A percentile compares a stretch with the other conserved stretches of the same genome.
Evolutionary conservation across 768 basidiomycete species (phyloP).

Genomic region (Trametes sanguinea): DNA sequence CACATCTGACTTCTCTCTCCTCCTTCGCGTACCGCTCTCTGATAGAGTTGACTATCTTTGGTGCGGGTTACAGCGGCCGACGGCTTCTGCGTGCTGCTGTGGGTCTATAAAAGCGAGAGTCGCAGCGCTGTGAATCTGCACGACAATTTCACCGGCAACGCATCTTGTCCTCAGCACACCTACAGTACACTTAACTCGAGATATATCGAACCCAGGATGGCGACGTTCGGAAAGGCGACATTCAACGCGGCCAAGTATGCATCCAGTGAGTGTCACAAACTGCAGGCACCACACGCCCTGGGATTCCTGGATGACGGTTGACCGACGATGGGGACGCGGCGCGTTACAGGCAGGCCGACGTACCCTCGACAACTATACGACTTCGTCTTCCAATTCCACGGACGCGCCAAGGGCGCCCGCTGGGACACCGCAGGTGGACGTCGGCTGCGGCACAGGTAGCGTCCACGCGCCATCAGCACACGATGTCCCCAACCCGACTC

Average conservation of each 20-base stretch:
- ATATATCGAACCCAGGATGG: conserved; percentile 45
- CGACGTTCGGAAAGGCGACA: conserved; percentile 70
- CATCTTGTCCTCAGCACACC: no score
- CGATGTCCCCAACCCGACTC: background rate
- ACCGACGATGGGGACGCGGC: no score
- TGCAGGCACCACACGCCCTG: no score
- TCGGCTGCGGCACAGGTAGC: conserved; percentile 87
- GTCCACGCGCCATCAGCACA: conserved; percentile 15
- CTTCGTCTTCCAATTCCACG: conserved; percentile 62
- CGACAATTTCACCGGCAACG: no score
- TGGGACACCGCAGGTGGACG: conserved; percentile 69
- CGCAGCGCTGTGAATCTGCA: background rate
- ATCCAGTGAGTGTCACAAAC: conserved; percentile 15
- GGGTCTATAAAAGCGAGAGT: background rate
- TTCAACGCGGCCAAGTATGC: conserved; percentile 74
- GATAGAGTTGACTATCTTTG: background rate
- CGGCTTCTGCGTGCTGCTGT: background rate
- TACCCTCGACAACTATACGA: conserved; percentile 71
- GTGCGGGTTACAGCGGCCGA: background rate
- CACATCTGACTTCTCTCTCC: conserved; percentile 3
- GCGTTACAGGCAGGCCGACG: conserved; percentile 57
- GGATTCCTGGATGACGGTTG: background rate
- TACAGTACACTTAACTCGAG: no score
- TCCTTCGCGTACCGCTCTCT: background rate
- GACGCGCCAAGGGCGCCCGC: conserved; percentile 29